A percentile compares a stretch with the other conserved stretches of the same genome.
phyloP scores from a whole-genome alignment of 352 stramenopile genomes.

The Pythium phragmiticola region DNA sequence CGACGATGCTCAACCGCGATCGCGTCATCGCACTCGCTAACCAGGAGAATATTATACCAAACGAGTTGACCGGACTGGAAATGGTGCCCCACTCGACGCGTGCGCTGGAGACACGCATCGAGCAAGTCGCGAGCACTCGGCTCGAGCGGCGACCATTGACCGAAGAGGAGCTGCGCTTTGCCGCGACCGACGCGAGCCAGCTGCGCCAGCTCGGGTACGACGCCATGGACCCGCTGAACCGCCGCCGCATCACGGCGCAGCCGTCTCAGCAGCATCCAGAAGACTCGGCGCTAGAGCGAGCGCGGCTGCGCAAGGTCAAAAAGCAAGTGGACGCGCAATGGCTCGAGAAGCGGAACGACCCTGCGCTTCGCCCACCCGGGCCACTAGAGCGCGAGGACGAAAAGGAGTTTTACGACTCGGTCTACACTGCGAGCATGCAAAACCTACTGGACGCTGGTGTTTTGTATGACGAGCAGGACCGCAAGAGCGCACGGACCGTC shows the following conservation, averaged over 20 bases:
- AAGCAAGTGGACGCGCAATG: constrained; percentile 70
- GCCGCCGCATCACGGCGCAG: neutral
- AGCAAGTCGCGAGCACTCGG: constrained; percentile 11
- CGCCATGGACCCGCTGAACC: constrained; percentile 8
- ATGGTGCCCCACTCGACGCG: constrained; percentile 42
- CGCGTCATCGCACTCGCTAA: constrained; percentile 36
- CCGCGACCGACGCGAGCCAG: constrained; percentile 54
- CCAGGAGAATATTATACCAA: neutral
- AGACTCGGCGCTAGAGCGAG: constrained; percentile 38
- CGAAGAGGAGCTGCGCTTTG: constrained; percentile 37
- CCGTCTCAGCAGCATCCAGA: neutral
- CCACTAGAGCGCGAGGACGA: constrained; percentile 54
- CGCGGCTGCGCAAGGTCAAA: constrained; percentile 53
- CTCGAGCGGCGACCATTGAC: constrained; percentile 24
- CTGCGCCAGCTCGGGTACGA: constrained; percentile 26
- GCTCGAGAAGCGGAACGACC: constrained; percentile 53
- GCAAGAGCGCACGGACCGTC: constrained; percentile 3
- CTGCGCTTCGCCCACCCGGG: constrained; percentile 42
- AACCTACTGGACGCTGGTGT: constrained; percentile 42
- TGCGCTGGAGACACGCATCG: constrained; percentile 35
- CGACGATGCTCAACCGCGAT: constrained; percentile 54
- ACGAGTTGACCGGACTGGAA: neutral
- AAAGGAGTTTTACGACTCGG: constrained; percentile 43
- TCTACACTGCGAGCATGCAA: constrained; percentile 32
- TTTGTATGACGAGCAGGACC: constrained; percentile 43